Evolutionary conservation across 2,329 filamentous ascomycete genomes (phyloP).

Genomic region (Simplicillium sp.): DNA sequence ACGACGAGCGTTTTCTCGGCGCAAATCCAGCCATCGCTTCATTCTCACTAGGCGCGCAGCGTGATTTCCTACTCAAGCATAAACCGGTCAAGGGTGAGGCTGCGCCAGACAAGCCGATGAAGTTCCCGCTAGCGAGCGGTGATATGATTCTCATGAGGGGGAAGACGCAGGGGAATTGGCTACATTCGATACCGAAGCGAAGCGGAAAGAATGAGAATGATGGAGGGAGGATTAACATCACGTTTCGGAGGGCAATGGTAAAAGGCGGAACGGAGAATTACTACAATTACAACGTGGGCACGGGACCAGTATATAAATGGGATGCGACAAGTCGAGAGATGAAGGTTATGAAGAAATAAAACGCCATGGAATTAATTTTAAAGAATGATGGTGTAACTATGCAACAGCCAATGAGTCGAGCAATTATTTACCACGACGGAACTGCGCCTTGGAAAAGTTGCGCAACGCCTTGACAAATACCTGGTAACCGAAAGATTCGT

Average conservation of each 20-base stretch:
- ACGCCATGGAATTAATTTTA: not conserved
- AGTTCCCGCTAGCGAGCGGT: slow-evolving; percentile 50
- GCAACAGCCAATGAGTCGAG: slow-evolving; percentile 4
- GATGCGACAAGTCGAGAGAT: slow-evolving; percentile 43
- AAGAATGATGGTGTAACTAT: not conserved
- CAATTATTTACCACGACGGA: slow-evolving; percentile 63
- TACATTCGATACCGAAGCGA: slow-evolving; percentile 70
- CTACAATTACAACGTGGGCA: slow-evolving; percentile 74
- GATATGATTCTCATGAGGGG: slow-evolving; percentile 77
- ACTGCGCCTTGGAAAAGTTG: slow-evolving; percentile 78
- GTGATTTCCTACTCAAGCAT: slow-evolving; percentile 74
- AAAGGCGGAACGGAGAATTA: slow-evolving; percentile 72
- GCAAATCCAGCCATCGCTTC: slow-evolving; percentile 62
- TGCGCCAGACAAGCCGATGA: slow-evolving; percentile 30
- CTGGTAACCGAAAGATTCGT: slow-evolving; percentile 83
- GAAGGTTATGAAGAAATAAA: slow-evolving; percentile 23
- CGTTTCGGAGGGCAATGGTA: slow-evolving; percentile 62
- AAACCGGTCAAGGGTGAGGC: slow-evolving; percentile 39
- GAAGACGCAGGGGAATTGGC: slow-evolving; percentile 64
- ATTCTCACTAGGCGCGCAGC: slow-evolving; percentile 59
- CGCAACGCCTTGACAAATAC: slow-evolving; percentile 80
- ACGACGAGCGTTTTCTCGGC: slow-evolving; percentile 72
- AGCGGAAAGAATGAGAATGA: slow-evolving; percentile 54
- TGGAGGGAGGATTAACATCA: slow-evolving; percentile 65
- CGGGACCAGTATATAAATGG: slow-evolving; percentile 61